Conservation (phyloP, 768 basidiomycete genomes). For the Megacollybia marginata region DNA sequence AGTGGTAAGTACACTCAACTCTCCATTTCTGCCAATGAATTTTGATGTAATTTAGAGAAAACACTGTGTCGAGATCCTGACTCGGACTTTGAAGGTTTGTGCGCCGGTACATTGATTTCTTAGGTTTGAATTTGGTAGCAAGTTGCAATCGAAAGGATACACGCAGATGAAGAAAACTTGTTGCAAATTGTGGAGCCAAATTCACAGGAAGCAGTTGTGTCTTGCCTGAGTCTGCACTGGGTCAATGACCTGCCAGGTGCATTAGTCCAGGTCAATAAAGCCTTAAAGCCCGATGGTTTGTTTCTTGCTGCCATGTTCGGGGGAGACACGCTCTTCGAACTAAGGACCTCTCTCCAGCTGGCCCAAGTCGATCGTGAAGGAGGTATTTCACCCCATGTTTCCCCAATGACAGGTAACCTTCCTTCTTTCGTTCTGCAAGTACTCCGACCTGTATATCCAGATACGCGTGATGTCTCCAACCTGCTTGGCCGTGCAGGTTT, state of each 20-base stretch:
- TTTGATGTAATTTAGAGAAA: conserved; percentile 45
- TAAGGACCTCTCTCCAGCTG: conserved; percentile 89
- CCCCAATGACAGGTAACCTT: conserved; percentile 88
- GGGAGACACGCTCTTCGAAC: conserved; percentile 92
- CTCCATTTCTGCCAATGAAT: not conserved
- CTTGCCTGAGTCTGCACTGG: conserved; percentile 92
- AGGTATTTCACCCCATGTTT: conserved; percentile 92
- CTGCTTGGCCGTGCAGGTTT: conserved; percentile 91
- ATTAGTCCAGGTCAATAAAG: conserved; percentile 80
- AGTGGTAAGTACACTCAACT: conserved; percentile 49
- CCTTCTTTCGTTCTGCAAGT: not conserved
- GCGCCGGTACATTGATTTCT: not conserved
- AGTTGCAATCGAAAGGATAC: conserved; percentile 76
- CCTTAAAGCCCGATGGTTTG: conserved; percentile 83
- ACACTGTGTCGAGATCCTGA: conserved; percentile 73
- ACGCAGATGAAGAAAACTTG: conserved; percentile 79
- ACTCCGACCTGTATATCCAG: conserved; percentile 28
- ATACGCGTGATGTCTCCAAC: conserved; percentile 89
- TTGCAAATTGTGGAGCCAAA: conserved; percentile 55
- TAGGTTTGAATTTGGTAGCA: conserved; percentile 52
- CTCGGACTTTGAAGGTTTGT: conserved; percentile 70
- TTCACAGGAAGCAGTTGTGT: conserved; percentile 88
- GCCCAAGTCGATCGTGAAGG: conserved; percentile 93
- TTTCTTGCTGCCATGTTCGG: conserved; percentile 95
- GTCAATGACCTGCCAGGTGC: conserved; percentile 95